phyloP scores from a whole-genome alignment of 768 basidiomycete genomes.

The Kwoniella europaea region DNA sequence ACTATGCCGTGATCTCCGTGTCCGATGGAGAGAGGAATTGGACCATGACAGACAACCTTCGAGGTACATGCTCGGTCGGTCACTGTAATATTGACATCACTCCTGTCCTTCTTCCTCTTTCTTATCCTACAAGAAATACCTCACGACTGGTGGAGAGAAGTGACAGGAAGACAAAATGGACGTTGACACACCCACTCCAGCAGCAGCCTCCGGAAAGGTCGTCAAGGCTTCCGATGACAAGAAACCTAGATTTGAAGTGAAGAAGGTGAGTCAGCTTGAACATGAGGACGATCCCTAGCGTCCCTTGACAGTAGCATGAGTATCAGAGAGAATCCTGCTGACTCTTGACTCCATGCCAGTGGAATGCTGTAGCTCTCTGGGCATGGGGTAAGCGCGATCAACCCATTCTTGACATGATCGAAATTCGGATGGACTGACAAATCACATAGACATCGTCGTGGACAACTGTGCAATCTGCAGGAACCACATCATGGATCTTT shows the following conservation, averaged over 20 bases:
- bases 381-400: slow-evolving; percentile 78
- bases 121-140: background rate
- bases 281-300: background rate
- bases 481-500: slow-evolving; percentile 99
- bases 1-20: background rate
- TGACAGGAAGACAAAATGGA: slow-evolving; percentile 32
- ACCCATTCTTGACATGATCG: background rate
- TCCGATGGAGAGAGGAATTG: slow-evolving; percentile 1
- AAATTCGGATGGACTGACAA: slow-evolving; percentile 1
- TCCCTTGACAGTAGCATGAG: no score
- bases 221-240: slow-evolving; percentile 62
- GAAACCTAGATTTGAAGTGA: slow-evolving; percentile 88
- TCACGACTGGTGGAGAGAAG: background rate
- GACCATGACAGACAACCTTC: slow-evolving; percentile 3
- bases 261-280: slow-evolving; percentile 72
- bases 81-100: background rate
- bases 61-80: slow-evolving; percentile 6
- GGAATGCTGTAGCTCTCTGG: slow-evolving; percentile 99
- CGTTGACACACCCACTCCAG: slow-evolving; percentile 36
- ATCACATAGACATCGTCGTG: slow-evolving; percentile 82
- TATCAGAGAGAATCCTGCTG: background rate
- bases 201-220: slow-evolving; percentile 8
- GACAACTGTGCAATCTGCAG: slow-evolving; percentile 99
- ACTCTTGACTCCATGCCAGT: slow-evolving; percentile 65
- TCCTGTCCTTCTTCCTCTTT: background rate